Base-by-base conservation (phyloP, 441 rosid genomes). In the Arabidopsis hybrid region DNA sequence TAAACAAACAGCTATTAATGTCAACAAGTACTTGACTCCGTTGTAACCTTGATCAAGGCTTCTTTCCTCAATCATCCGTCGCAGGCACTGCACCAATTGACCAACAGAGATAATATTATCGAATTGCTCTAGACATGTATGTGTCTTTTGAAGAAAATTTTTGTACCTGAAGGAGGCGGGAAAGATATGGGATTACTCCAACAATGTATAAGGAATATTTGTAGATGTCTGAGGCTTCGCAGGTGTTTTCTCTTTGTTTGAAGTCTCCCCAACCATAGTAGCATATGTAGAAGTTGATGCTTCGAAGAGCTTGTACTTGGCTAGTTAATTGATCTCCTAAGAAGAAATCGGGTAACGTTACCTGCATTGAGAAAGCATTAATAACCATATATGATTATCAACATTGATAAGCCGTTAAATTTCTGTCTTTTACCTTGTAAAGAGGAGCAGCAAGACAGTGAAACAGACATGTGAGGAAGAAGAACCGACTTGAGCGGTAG, bases 311-410 rank as follows among this genome's bases (percentile, higher is more conserved):
- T 81, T 83, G 83, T 12, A 80, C 87, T 76, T 85, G 82, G 69
- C 88, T 85, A 12, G 84, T 81, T 31, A 85, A 58, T 50, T 85
- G 88, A 78, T 85, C 88, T 29, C 81, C 88, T 74, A 83, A 47
- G 72, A 81, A 79, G 73, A 75, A 85, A 72, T 85, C 88, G 0
- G 83, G 82, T 10, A 85, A 67, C 3, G 75, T 70, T 4, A 83
- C 77, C 77, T 72, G 46, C 47, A 62, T 52, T 12, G 42, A 71
- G 43, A 71, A 61, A 26, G 21, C n/a, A 29, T 71, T 10, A 62
- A 13, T 42, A 67, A 51, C 7, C 1, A 38, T 56, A 38, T 56
- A 47, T 57, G 32, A n/a, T 45, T 31, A 14, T n/a, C 8, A 36
- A 26, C 43, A 51, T 4, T 7, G 31, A 43, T 32, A 21, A 42